Conservation (phyloP, 2,329 filamentous ascomycete species). For the Emmonsiellopsis sp. region DNA sequence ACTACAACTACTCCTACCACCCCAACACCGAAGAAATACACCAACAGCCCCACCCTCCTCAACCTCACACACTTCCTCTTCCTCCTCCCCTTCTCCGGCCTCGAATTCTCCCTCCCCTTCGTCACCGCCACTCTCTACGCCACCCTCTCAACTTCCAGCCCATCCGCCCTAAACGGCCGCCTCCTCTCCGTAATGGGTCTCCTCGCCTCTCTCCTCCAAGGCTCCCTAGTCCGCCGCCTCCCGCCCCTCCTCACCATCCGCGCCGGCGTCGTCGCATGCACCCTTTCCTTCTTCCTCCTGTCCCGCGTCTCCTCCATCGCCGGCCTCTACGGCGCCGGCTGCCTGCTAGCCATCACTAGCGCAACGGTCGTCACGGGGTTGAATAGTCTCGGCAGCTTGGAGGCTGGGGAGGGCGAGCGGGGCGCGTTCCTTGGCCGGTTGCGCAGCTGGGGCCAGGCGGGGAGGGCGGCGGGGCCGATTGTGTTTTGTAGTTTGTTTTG, state of each 20-base stretch:
- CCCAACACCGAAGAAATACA: slow-evolving; percentile 39
- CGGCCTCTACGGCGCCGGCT: slow-evolving; percentile 71
- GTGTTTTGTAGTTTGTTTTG: slow-evolving; percentile 94
- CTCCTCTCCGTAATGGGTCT: slow-evolving; percentile 87
- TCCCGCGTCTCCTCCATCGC: slow-evolving; percentile 57
- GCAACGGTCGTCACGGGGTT: slow-evolving; percentile 91
- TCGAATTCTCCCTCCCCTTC: slow-evolving; percentile 96
- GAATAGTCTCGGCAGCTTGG: slow-evolving; percentile 85
- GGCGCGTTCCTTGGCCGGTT: slow-evolving; percentile 81
- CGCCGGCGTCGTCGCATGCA: slow-evolving; percentile 66
- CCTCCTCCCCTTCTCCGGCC: slow-evolving; percentile 91
- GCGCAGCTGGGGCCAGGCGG: slow-evolving; percentile 72
- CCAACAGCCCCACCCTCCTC: slow-evolving; percentile 73
- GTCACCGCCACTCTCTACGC: slow-evolving; percentile 93
- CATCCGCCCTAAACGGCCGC: slow-evolving; percentile 67
- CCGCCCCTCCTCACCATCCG: slow-evolving; percentile 72
- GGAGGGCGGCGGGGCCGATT: slow-evolving; percentile 75
- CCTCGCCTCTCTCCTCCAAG: slow-evolving; percentile 84
- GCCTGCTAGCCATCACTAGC: slow-evolving; percentile 77
- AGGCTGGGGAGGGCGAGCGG: slow-evolving; percentile 68
- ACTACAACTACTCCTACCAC: slow-evolving; percentile 12
- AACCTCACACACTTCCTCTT: slow-evolving; percentile 84
- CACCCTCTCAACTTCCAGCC: slow-evolving; percentile 32
- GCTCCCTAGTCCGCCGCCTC: slow-evolving; percentile 76
- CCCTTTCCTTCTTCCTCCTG: slow-evolving; percentile 71